phyloP scores from a whole-genome alignment of 441 rosid genomes.

The Croton setiger region DNA sequence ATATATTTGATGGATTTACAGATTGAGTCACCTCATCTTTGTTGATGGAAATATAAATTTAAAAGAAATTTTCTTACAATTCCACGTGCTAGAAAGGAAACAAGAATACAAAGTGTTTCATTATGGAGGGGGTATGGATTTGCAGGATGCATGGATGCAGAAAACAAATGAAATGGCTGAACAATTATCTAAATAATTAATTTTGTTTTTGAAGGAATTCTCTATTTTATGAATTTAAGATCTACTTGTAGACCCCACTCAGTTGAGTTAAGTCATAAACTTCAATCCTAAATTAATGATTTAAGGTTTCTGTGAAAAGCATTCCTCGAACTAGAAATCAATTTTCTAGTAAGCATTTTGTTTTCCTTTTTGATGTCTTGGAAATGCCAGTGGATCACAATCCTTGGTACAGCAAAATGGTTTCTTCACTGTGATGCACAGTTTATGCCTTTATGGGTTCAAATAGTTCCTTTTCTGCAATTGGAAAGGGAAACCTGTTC shows the following conservation, averaged over 20 bases:
- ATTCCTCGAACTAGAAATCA: background rate
- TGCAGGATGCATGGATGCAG: background rate
- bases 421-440: background rate
- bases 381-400: background rate
- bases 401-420: background rate
- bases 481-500: background rate
- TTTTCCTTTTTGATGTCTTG: background rate
- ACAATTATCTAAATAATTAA: background rate
- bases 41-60: slow-evolving; percentile 4
- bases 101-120: background rate
- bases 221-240: background rate
- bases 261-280: background rate
- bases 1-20: background rate
- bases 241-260: background rate
- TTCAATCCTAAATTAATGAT: background rate
- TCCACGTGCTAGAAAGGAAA: background rate
- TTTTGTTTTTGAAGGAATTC: background rate
- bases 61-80: background rate
- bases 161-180: background rate
- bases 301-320: background rate
- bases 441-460: background rate
- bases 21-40: background rate
- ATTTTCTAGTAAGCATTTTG: background rate
- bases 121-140: background rate
- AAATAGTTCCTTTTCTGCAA: background rate